A percentile compares a stretch with the other conserved stretches of the same genome.
Conservation (phyloP, 2,329 filamentous ascomycete genomes). For the Cladobotryum mycophilum region DNA sequence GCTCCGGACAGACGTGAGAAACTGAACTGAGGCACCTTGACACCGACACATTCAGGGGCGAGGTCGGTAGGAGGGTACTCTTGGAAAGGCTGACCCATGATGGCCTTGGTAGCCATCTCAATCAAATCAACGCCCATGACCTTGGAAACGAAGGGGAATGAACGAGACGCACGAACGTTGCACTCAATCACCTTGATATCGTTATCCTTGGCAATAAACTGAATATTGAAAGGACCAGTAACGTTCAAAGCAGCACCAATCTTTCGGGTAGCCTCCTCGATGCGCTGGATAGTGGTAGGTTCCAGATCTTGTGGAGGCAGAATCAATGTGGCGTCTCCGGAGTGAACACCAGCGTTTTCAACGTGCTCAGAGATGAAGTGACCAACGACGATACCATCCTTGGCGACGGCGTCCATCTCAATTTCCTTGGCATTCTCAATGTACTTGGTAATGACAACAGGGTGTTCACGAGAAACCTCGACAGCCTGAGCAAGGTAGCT, state of each 20-base stretch:
- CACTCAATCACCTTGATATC: conserved; percentile 99
- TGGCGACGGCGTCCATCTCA: conserved; percentile 97
- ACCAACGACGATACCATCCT: conserved; percentile 80
- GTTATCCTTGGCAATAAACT: conserved; percentile 99
- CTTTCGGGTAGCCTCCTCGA: conserved; percentile 91
- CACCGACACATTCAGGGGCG: conserved; percentile 77
- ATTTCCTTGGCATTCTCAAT: conserved; percentile 99
- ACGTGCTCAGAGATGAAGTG: conserved; percentile 99
- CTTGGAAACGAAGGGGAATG: conserved; percentile 97
- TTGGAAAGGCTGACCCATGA: conserved; percentile 74
- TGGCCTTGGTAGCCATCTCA: conserved; percentile 97
- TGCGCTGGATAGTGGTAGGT: conserved; percentile 78
- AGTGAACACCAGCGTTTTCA: conserved; percentile 97
- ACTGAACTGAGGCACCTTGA: conserved; percentile 98
- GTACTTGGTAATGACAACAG: conserved; percentile 98
- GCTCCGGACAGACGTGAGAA: conserved; percentile 96
- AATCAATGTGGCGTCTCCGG: conserved; percentile 93
- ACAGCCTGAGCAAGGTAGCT: conserved; percentile 84
- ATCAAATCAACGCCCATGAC: conserved; percentile 97
- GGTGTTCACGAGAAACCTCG: conserved; percentile 90
- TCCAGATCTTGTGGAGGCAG: conserved; percentile 91
- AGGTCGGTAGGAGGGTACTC: conserved; percentile 76
- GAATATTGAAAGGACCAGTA: conserved; percentile 96
- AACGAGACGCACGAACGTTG: conserved; percentile 92
- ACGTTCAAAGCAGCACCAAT: conserved; percentile 92